A percentile compares a stretch with the other conserved stretches of the same genome.
Evolutionary conservation across 2,329 filamentous ascomycete species (phyloP).

Genomic region (Eutypa lata): DNA sequence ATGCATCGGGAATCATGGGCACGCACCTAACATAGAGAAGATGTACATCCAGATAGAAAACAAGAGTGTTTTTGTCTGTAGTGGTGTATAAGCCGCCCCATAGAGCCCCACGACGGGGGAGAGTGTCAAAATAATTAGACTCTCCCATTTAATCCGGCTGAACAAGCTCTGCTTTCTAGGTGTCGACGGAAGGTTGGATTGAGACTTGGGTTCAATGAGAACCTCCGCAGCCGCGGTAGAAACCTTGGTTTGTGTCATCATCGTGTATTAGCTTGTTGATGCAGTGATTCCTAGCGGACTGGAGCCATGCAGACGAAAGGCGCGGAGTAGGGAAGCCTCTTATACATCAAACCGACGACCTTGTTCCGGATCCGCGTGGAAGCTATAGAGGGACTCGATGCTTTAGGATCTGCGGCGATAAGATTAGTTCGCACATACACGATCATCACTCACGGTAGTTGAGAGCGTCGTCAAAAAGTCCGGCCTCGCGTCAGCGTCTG

Average conservation of each 20-base stretch:
- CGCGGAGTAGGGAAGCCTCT: background rate
- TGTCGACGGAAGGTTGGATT: background rate
- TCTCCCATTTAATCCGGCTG: background rate
- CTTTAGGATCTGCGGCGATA: background rate
- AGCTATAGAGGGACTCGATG: too few relatives aligned
- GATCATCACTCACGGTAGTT: background rate
- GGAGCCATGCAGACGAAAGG: background rate
- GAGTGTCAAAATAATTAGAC: background rate
- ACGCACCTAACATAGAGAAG: background rate
- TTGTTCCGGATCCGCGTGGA: background rate
- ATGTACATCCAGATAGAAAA: background rate
- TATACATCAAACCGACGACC: background rate
- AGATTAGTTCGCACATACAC: background rate
- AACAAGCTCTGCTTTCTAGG: background rate
- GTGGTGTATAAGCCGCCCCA: background rate
- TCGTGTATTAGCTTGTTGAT: background rate
- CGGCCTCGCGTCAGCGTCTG: background rate
- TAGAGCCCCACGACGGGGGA: background rate
- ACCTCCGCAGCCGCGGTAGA: background rate
- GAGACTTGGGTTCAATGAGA: background rate
- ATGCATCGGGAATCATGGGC: too few relatives aligned
- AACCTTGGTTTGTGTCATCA: background rate
- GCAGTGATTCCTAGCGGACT: too few relatives aligned
- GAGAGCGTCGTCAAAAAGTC: background rate
- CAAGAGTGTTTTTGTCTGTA: background rate